Base-by-base conservation (phyloP, 176 grass and related monocot species). In the Pontederia crassipes region DNA sequence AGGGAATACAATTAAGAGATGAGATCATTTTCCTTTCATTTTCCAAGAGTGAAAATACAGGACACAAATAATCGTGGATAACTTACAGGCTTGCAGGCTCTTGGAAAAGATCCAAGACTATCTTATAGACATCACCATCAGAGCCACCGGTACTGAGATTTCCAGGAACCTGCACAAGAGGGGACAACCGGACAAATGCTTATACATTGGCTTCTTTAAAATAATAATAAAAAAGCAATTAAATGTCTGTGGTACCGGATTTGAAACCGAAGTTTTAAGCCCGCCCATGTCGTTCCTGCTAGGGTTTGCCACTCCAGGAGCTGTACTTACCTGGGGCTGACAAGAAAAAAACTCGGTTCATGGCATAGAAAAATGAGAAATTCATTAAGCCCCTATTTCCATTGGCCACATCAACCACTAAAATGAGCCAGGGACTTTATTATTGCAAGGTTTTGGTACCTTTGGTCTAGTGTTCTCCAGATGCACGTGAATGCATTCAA, bases 401-500 rank as follows among this genome's bases (percentile, higher is more conserved):
- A n/a, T n/a, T n/a, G n/a, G n/a, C n/a, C n/a, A n/a, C 35, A 62
- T 48, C 12, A 12, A 55, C 29, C 52, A 54, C 16, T 9, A 24
- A 54, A 27, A 49, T 45, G 52, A 20, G 17, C 14, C 78, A 17
- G 57, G 52, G 5, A 64, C 4, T 61, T 74, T 65, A 73, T 2
- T 64, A 28, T 49, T 29, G 40, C 53, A 35, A 11, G 12, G 48
- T 68, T 12, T 49, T 13, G 60, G 17, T 89, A 96, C 91, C 83
- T 85, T 96, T 58, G 51, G 0, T 65, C 54, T 87, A 15, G 72
- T 89, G 54, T 82, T 80, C 46, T 90, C 75, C 81, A 96, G 53
- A 82, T 96, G 86, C 13, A 86, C 83, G 70, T 90, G 66, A 76
- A 96, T 82, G 74, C 86, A 96, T 57, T 90, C 73, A 45, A 96